These are phyloP conservation scores for Pichia sp. DNA, from an alignment of 1,139 yeast species.

Conservation along the genomic window DNA sequence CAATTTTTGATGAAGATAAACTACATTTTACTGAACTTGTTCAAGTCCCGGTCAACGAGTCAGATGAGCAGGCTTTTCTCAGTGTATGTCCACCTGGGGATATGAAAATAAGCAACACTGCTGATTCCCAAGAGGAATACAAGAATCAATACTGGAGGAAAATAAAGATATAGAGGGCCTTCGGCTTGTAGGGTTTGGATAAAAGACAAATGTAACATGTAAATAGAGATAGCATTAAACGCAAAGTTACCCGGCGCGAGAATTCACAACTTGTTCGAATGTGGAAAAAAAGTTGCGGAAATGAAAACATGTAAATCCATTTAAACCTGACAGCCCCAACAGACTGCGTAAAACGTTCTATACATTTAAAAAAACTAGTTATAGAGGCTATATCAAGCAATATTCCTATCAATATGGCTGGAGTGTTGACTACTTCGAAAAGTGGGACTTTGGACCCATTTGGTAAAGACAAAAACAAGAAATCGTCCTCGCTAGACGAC, in stretches of 20 bases:
- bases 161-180: constrained; percentile 1
- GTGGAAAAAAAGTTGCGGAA: constrained; percentile 1
- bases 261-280: background rate
- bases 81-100: constrained; percentile 17
- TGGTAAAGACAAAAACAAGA: constrained; percentile 4
- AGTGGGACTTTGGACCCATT: background rate
- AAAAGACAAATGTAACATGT: background rate
- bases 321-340: background rate
- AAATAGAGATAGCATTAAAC: background rate
- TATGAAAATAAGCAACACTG: background rate
- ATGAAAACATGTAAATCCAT: constrained; percentile 1
- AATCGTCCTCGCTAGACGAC: constrained; percentile 44
- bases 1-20: constrained; percentile 18
- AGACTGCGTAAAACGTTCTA: too few species aligned
- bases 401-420: constrained; percentile 5
- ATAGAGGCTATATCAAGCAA: background rate
- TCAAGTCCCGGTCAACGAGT: constrained; percentile 19
- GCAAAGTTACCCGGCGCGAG: constrained; percentile 1
- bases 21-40: constrained; percentile 23
- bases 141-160: constrained; percentile 25
- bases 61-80: constrained; percentile 19
- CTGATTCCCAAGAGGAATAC: constrained; percentile 17
- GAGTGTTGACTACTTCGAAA: background rate
- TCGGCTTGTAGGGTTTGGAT: background rate
- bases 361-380: background rate